Base-by-base conservation (phyloP, 23 red algal species). In the Gracilaria vermiculophylla region DNA sequence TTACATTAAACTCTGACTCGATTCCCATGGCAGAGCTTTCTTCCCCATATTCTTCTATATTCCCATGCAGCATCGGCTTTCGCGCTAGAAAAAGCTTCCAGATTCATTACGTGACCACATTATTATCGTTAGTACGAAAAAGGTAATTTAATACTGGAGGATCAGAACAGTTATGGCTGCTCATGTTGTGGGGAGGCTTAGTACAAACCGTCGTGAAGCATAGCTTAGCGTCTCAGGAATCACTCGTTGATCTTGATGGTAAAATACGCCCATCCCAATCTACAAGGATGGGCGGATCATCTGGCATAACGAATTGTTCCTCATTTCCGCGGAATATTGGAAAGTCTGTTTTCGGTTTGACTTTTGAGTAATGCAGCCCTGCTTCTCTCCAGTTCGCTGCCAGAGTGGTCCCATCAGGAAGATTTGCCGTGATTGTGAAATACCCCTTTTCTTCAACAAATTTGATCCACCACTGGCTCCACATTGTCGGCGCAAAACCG, bases 401-500 rank as follows among this genome's bases (percentile, higher is more conserved):
- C 20, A 94, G 56, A 27, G 92, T 94, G 31, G 77, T 79, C 34
- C 79, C 66, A 29, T 84, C 81, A 19, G 90, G 80, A 64, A 94
- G 44, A 77, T 89, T 88, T 19, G 79, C 83, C 3, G 85, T 88
- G 20, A 94, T 77, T 21, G 77, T 89, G 75, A 81, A 94, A 36
- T 88, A 76, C 8, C 75, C 69, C 41, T 80, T 83, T 33, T 88
- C 82, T 37, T 94, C 82, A 11, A 69, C 83, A 37, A 76, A 94
- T 27, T 83, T 80, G 42, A 94, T 81, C 65, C 70, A 94, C 92
- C 92, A 94, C 44, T 83, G 76, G 25, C 82, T 89, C 92, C 92
- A 94, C 90, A 94, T 94, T 15, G 66, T 85, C 17, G 69, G 69
- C 24, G 85, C 85, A 25, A 77, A 89, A 12, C 79, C 78, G 29